phyloP scores from a whole-genome alignment of 163 green algal genomes.

The Prototheca wickerhamii region DNA sequence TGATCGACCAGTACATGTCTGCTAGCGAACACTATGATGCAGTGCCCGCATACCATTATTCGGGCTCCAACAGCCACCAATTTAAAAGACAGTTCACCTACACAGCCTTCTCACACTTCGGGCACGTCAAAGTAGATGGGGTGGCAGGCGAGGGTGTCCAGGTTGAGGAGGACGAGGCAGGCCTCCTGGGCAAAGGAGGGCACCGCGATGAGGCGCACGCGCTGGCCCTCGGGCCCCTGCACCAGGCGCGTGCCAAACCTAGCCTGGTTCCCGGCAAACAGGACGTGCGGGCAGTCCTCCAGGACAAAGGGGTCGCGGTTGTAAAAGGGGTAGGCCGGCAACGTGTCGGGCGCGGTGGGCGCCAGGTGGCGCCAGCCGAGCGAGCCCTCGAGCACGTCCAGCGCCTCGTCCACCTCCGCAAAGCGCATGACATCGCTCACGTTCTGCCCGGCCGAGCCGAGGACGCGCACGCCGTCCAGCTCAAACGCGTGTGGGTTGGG shows the following conservation, averaged over 20 bases:
- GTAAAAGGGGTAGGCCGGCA: constrained; percentile 83
- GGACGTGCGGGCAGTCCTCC: constrained; percentile 63
- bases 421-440: constrained; percentile 75
- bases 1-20: no score
- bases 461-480: constrained; percentile 67
- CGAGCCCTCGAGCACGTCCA: constrained; percentile 59
- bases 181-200: constrained; percentile 61
- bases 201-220: constrained; percentile 58
- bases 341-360: constrained; percentile 91
- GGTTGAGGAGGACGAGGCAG: constrained; percentile 75
- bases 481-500: constrained; percentile 89
- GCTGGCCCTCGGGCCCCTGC: constrained; percentile 25
- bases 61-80: no score
- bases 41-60: no score
- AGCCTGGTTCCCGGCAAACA: constrained; percentile 88
- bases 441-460: constrained; percentile 89
- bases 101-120: no score
- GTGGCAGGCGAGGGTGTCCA: constrained; percentile 65
- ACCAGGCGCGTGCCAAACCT: constrained; percentile 62
- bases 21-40: no score
- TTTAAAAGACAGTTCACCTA: no score
- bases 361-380: constrained; percentile 81
- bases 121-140: constrained; percentile 56
- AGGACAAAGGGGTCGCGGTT: constrained; percentile 93
- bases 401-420: constrained; percentile 26